Base-by-base conservation (phyloP, 345 rosid species). In the Boechera retrofracta region DNA sequence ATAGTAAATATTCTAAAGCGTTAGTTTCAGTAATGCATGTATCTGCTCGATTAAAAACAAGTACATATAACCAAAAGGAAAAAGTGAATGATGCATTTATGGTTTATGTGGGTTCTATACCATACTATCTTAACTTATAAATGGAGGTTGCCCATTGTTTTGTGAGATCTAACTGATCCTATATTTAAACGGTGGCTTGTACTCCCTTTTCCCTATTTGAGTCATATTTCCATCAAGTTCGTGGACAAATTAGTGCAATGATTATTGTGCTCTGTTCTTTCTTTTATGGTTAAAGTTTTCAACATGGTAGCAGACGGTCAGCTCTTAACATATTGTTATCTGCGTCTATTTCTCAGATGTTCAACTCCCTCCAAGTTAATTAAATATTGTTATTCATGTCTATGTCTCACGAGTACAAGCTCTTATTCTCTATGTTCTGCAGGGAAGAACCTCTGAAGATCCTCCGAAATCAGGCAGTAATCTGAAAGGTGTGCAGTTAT, bases 401-500 rank as follows among this genome's bases (percentile, higher is more conserved):
- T 41, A 11, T 64, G 36, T 56, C 32, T 63, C 55, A 5, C 18
- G 12, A 38, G 13, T 64, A 64, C 67, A 64, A 62, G 15, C 64
- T 56, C 52, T 49, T 45, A 26, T 52, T 28, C 42, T 61, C 47
- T 29, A 65, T 77, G 67, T 77, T 70, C 86, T 85, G 90, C 86
- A 86, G 83, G 67, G 80, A 72, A 84, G 71, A 76, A 73, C 80
- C 76, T 64, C 79, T 33, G 79, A 79, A 75, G 81, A 53, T 35
- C 18, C 29, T 71, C 51, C 77, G 77, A 62, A 56, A 45, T 79
- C 77, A 73, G 73, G 71, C 73, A 77, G 62, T 74, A 81, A 75
- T 63, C 57, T 58, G 69, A 82, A 82, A 77, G 81, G 78, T 65
- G 63, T 77, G 76, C 85, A 79, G 61, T 77, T 89, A 71, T 80